Conservation (phyloP, 805 yeast genomes). For the Wickerhamomyces sydowiorum region DNA sequence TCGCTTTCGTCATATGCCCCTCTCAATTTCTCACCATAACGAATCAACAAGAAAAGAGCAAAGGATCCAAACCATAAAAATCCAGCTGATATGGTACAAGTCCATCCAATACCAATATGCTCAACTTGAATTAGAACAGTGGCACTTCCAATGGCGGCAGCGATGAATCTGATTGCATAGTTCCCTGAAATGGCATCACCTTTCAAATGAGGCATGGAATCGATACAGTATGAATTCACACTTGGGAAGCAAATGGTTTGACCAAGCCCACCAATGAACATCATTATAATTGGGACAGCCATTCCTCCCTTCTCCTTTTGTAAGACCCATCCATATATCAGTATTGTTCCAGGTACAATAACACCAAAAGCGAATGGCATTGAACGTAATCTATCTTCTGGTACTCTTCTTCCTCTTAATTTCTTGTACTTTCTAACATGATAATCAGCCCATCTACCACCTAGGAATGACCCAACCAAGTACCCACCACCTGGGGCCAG, state of each 20-base stretch:
- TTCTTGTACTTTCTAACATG: conserved; percentile 37
- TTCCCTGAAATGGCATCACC: conserved; percentile 55
- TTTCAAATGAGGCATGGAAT: conserved; percentile 45
- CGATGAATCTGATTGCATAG: conserved; percentile 43
- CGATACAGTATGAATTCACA: conserved; percentile 53
- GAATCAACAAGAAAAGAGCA: conserved; percentile 28
- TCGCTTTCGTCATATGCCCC: background rate
- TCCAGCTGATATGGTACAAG: conserved; percentile 43
- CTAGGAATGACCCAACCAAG: conserved; percentile 41
- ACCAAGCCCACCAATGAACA: conserved; percentile 43
- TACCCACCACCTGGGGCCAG: conserved; percentile 55
- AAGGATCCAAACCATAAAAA: conserved; percentile 34
- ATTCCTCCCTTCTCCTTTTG: conserved; percentile 47
- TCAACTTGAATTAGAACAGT: conserved; percentile 40
- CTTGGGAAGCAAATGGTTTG: conserved; percentile 50
- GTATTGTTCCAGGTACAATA: conserved; percentile 36
- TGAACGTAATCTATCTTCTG: conserved; percentile 47
- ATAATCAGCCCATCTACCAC: conserved; percentile 48
- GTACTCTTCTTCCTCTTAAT: conserved; percentile 34
- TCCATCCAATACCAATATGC: conserved; percentile 52
- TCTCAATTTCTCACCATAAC: conserved; percentile 35
- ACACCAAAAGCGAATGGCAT: conserved; percentile 35
- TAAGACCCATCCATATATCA: conserved; percentile 51
- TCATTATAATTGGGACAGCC: conserved; percentile 44
- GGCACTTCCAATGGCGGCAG: conserved; percentile 47